Evolutionary conservation across 1,284 basidiomycete genomes (phyloP).

Genomic region (Moesziomyces sp.): DNA sequence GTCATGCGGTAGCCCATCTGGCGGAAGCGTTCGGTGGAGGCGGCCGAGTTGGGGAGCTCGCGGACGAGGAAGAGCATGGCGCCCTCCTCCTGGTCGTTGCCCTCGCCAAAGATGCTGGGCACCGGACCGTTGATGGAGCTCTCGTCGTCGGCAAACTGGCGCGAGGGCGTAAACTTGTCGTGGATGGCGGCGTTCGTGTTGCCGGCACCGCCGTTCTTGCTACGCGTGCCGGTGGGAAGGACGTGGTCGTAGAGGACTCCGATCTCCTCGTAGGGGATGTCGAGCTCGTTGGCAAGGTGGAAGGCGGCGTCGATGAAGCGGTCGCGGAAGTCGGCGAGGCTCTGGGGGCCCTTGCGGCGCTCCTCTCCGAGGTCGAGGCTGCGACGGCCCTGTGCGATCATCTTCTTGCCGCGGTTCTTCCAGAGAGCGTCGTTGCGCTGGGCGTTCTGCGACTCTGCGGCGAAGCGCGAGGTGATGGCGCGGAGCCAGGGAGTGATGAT

Average conservation of each 20-base stretch:
- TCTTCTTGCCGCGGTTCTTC: slow-evolving; percentile 49
- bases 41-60: slow-evolving; percentile 67
- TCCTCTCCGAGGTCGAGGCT: slow-evolving; percentile 45
- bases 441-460: slow-evolving; percentile 33
- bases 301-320: slow-evolving; percentile 71
- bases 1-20: slow-evolving; percentile 71
- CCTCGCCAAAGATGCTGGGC: slow-evolving; percentile 58
- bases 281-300: slow-evolving; percentile 69
- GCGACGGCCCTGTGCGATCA: slow-evolving; percentile 54
- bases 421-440: slow-evolving; percentile 52
- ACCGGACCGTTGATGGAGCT: slow-evolving; percentile 56
- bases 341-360: slow-evolving; percentile 41
- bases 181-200: slow-evolving; percentile 10
- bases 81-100: slow-evolving; percentile 68
- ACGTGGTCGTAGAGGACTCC: slow-evolving; percentile 75
- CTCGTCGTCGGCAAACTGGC: slow-evolving; percentile 55
- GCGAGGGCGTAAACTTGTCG: slow-evolving; percentile 42
- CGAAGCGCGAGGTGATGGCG: slow-evolving; percentile 67
- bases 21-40: slow-evolving; percentile 70
- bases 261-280: slow-evolving; percentile 70
- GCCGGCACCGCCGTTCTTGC: slow-evolving; percentile 9
- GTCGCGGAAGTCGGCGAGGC: slow-evolving; percentile 69
- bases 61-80: slow-evolving; percentile 72
- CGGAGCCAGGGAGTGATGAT: slow-evolving; percentile 70
- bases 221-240: slow-evolving; percentile 69